These are phyloP conservation scores for Mortierella alpina DNA, from an alignment of 192 early-diverging fungal species.

Conservation along the genomic window DNA sequence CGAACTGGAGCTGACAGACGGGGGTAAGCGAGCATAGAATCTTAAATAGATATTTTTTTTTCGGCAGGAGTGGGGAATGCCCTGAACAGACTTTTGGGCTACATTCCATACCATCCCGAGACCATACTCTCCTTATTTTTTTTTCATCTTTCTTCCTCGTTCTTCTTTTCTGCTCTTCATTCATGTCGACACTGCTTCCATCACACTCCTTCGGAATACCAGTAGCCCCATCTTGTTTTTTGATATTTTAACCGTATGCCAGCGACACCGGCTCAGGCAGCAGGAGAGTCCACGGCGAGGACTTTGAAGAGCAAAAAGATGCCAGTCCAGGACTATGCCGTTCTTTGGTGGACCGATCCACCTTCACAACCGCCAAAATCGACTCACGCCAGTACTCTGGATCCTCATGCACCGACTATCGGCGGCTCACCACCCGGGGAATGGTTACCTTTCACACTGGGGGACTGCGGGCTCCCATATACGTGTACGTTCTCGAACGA, in stretches of 20 bases:
- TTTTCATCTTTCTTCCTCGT: background rate
- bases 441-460: background rate
- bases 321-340: background rate
- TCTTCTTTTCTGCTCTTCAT: background rate
- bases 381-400: no score
- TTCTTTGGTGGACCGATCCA: conserved; percentile 32
- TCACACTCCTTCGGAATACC: background rate
- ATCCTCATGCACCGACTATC: no score
- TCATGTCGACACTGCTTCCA: no score
- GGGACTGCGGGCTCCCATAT: conserved; percentile 18
- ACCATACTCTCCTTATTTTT: background rate
- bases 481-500: conserved; percentile 17
- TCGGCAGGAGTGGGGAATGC: no score
- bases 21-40: no score
- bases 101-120: no score
- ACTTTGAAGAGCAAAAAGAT: conserved; percentile 25
- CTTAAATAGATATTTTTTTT: no score
- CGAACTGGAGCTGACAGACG: background rate
- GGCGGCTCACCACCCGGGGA: no score
- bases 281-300: background rate
- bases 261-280: background rate
- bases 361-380: background rate
- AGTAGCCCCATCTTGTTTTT: background rate
- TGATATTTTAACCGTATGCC: background rate
- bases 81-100: no score